Evolutionary conservation across 768 basidiomycete genomes (phyloP), one percentile per base, ranked within the genome.

Genomic region (Amanita exitialis): DNA sequence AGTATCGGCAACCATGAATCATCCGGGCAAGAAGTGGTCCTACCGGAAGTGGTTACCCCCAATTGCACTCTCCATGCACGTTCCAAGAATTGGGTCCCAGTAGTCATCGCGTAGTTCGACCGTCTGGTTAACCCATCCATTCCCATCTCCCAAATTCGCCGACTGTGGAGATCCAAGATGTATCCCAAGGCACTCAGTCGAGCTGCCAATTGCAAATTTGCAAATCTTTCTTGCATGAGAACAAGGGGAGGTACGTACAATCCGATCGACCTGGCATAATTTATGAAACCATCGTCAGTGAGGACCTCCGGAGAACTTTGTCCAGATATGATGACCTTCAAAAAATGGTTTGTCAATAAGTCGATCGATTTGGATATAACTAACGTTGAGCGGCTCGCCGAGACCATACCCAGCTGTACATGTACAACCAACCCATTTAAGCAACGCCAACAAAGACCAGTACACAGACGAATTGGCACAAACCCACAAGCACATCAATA

Each of bases 1-100:
- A 16, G 7, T 8, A 21, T 39, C 8, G 6, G 38, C 16, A 8
- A 18, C 16, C 38, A 12, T 18, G 20, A 4, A 16, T 20, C 18
- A 28, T 18, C 23, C 8, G 15, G 4, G 32, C 30, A 18, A 4
- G 27, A 16, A 25, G 8, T 27, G 10, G 44, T 30, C 27, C 27
- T 75, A 88, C 59, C 90, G 78, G 58, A 90, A 74, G 58, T 92
- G 90, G 59, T 86, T 79, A 5, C 90, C 90, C 2, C 90, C 90
- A 44, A 83, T 69, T 44, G 89, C 69, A 12, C 81, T 82, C 62
- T 94, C 90, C 44, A 80, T 62, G 61, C 90, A 92, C 3, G 88
- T 88, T 1, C 91, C 71, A 25, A 78, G 62, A 56, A 58, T 66
- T 0, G 78, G 69, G 57, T 90, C 73, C 1, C 80, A 80, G 59